These are phyloP conservation scores for Alternaria sp. DNA, from an alignment of 2,329 filamentous ascomycete genomes.

Conservation along the genomic window DNA sequence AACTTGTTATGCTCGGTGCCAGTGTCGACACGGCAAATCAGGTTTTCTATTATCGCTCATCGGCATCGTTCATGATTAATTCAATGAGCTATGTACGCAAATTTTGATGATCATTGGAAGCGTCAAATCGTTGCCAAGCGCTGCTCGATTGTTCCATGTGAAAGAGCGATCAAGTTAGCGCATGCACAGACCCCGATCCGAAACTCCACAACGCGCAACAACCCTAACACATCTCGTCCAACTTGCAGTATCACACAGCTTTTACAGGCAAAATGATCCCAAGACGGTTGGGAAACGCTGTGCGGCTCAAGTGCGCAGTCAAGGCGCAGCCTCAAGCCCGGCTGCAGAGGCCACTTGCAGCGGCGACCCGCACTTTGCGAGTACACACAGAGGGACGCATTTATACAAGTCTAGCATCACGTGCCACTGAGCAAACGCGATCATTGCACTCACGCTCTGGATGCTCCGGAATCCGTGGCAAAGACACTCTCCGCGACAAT, in stretches of 20 bases:
- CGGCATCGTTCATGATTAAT: too few relatives aligned
- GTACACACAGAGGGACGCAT: conserved; percentile 26
- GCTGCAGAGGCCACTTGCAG: conserved; percentile 4
- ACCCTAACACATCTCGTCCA: not conserved
- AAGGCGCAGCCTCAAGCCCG: conserved; percentile 7
- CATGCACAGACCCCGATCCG: conserved; percentile 10
- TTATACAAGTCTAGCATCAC: conserved; percentile 21
- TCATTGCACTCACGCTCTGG: not conserved
- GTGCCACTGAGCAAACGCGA: conserved; percentile 18
- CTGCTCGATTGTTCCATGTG: conserved; percentile 10
- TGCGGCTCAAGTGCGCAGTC: conserved; percentile 6
- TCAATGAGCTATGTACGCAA: not conserved
- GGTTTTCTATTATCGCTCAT: not conserved
- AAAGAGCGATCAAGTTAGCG: conserved; percentile 10
- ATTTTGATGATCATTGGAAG: not conserved
- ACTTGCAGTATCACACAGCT: not conserved
- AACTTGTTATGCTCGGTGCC: not conserved
- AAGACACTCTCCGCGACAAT: not conserved
- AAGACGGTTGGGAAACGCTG: conserved; percentile 16
- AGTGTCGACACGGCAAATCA: not conserved
- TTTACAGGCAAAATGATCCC: conserved; percentile 16
- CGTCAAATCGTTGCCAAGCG: not conserved
- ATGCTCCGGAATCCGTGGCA: not conserved
- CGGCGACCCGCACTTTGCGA: conserved; percentile 18
- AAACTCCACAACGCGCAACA: conserved; percentile 11